These are phyloP conservation scores for Mycena epipterygia DNA, from an alignment of 768 basidiomycete species.

Conservation along the genomic window DNA sequence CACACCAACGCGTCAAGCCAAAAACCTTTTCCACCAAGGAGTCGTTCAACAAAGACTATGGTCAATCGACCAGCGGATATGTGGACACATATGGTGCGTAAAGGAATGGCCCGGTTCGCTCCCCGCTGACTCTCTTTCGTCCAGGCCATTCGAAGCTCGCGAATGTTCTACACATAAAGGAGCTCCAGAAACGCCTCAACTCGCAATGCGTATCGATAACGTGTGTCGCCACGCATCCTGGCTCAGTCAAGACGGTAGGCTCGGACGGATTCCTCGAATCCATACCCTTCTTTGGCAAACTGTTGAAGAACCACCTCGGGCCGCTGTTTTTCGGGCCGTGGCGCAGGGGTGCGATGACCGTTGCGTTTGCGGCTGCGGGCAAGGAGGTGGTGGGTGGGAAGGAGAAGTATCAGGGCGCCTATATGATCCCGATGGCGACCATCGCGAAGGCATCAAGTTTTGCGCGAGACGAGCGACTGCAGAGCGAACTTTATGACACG, in stretches of 20 bases:
- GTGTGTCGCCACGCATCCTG: slow-evolving; percentile 46
- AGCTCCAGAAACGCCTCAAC: slow-evolving; percentile 56
- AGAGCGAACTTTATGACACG: slow-evolving; percentile 45
- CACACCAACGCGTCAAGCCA: slow-evolving; percentile 14
- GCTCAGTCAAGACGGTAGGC: slow-evolving; percentile 43
- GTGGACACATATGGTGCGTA: slow-evolving; percentile 30
- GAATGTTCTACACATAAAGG: slow-evolving; percentile 49
- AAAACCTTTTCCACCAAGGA: slow-evolving; percentile 30
- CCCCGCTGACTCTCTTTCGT: background rate
- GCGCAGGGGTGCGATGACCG: slow-evolving; percentile 42
- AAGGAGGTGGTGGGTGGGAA: slow-evolving; percentile 35
- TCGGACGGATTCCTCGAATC: background rate
- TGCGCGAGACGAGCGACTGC: slow-evolving; percentile 38
- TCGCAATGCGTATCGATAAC: slow-evolving; percentile 42
- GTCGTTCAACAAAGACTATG: slow-evolving; percentile 27
- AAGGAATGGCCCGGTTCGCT: background rate
- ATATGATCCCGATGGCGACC: slow-evolving; percentile 42
- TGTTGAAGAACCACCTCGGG: slow-evolving; percentile 37
- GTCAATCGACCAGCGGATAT: background rate
- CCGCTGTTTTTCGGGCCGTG: slow-evolving; percentile 36
- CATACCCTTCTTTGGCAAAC: slow-evolving; percentile 25
- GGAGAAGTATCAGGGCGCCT: slow-evolving; percentile 46
- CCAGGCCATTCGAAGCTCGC: slow-evolving; percentile 37
- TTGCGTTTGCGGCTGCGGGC: slow-evolving; percentile 46
- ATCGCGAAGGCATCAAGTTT: slow-evolving; percentile 27